Base-by-base conservation (phyloP, 306 rosid species). In the Ochetophila trinervis region DNA sequence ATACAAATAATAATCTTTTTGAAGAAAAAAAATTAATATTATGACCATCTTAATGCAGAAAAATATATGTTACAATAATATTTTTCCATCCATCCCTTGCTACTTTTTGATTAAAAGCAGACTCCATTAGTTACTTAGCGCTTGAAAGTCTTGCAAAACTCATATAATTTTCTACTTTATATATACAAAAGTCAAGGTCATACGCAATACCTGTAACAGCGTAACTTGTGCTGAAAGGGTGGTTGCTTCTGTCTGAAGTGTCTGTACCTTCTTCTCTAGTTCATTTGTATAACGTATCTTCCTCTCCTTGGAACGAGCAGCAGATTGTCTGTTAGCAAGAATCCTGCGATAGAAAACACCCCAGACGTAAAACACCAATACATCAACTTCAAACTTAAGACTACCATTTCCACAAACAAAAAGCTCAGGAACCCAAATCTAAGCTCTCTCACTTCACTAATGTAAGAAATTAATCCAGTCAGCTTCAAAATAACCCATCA, bases 231-330 rank as follows among this genome's bases (percentile, higher is more conserved):
- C 96, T 30, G 95, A 87, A 32, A 93, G 97, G 52, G 90, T 89
- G 66, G 97, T 93, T 51, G 99, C 99, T 81, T 93, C 99, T 2
- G 88, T 79, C 81, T 93, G 97, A 84, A 93, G 97, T 4, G 88
- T 89, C 76, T 93, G 99, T 55, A 93, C 96, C 80, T 88, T 93
- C 91, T 86, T 90, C 84, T 93, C 99, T 80, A 93, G 73, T 77
- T 93, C 99, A 62, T 66, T 81, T 6, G 97, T 88, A 64, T 93
- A 93, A 11, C 95, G 88, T 35, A 84, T 76, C 70, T 93, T 93
- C 75, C 99, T 86, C 91, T 93, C 99, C 85, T 93, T 93, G 1
- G 99, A 93, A 60, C 99, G 76, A 5, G 99, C 97, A 8, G 99
- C 99, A 7, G 99, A 93, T 81, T 90, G 97, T 67, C 99, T 84